A percentile compares a stretch with the other conserved stretches of the same genome.
phyloP scores from a whole-genome alignment of 768 basidiomycete species.

The Lactarius quietus region DNA sequence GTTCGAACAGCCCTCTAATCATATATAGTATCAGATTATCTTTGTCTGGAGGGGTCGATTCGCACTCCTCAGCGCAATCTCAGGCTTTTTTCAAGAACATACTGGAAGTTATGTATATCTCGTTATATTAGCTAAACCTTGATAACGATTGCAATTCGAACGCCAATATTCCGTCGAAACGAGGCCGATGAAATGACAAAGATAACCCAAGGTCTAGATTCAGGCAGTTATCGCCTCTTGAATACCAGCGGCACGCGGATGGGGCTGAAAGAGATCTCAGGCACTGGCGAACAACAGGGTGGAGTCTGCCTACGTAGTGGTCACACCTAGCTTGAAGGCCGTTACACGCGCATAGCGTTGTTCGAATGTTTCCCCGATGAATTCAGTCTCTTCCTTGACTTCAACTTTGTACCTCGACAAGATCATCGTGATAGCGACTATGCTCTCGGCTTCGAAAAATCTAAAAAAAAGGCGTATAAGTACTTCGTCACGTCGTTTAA shows the following conservation, averaged over 20 bases:
- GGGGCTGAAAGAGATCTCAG: constrained; percentile 12
- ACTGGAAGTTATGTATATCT: too few relatives aligned
- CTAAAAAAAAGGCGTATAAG: constrained; percentile 28
- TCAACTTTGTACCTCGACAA: constrained; percentile 44
- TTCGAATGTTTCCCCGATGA: constrained; percentile 43
- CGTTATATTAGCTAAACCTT: background rate
- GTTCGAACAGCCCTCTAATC: too few relatives aligned
- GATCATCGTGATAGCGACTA: constrained; percentile 46
- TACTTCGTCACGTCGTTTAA: too few relatives aligned
- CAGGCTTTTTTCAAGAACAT: too few relatives aligned
- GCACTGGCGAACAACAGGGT: background rate
- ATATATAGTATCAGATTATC: too few relatives aligned
- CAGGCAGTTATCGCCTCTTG: constrained; percentile 10
- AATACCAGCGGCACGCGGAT: constrained; percentile 25
- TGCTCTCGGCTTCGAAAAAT: constrained; percentile 48
- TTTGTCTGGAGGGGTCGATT: too few relatives aligned
- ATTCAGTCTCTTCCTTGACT: constrained; percentile 48
- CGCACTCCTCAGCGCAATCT: too few relatives aligned
- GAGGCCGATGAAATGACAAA: background rate
- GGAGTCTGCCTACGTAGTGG: background rate
- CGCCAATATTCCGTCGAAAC: background rate
- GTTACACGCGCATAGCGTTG: constrained; percentile 34
- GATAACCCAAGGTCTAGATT: background rate
- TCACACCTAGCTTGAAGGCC: background rate
- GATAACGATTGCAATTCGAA: background rate